A percentile compares a stretch with the other conserved stretches of the same genome.
Evolutionary conservation across 1,284 basidiomycete genomes (phyloP).

Genomic region (Cutaneotrichosporon dermatis): DNA sequence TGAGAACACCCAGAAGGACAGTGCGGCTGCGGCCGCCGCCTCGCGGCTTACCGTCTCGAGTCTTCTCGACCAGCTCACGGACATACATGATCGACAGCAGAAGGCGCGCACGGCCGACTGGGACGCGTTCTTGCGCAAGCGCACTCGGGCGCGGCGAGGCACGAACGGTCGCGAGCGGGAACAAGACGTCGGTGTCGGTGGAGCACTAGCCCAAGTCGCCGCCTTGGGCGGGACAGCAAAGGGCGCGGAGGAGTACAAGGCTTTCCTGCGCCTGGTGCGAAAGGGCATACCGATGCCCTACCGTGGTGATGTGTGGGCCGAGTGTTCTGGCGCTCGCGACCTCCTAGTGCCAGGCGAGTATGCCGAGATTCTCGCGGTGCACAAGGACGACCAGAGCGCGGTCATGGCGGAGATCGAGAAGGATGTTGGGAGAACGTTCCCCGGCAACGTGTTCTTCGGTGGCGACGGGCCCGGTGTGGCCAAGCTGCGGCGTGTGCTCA

Average conservation of each 20-base stretch:
- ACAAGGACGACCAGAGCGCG: slow-evolving; percentile 58
- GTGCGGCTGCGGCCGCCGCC: slow-evolving; percentile 16
- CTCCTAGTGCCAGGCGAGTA: slow-evolving; percentile 89
- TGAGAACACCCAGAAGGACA: background rate
- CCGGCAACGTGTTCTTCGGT: slow-evolving; percentile 93
- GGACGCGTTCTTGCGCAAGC: slow-evolving; percentile 72
- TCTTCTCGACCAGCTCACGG: slow-evolving; percentile 73
- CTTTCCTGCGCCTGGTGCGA: slow-evolving; percentile 73
- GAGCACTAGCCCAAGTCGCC: slow-evolving; percentile 14
- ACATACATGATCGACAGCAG: slow-evolving; percentile 81
- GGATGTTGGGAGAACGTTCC: slow-evolving; percentile 86
- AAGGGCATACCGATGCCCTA: slow-evolving; percentile 84
- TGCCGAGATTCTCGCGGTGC: slow-evolving; percentile 66
- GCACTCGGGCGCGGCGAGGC: slow-evolving; percentile 21
- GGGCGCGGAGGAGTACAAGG: slow-evolving; percentile 66
- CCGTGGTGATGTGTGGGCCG: slow-evolving; percentile 67
- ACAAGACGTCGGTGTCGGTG: slow-evolving; percentile 19
- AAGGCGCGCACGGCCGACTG: slow-evolving; percentile 69
- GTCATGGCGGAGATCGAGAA: slow-evolving; percentile 82
- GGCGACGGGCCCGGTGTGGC: slow-evolving; percentile 74
- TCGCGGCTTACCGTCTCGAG: slow-evolving; percentile 65
- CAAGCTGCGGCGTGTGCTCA: slow-evolving; percentile 82
- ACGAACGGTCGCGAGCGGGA: background rate
- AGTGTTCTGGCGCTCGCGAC: slow-evolving; percentile 87
- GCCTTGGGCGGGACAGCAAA: slow-evolving; percentile 57